These are phyloP conservation scores for Solanum hybrid DNA, from an alignment of 305 asterid genomes.

Conservation along the genomic window DNA sequence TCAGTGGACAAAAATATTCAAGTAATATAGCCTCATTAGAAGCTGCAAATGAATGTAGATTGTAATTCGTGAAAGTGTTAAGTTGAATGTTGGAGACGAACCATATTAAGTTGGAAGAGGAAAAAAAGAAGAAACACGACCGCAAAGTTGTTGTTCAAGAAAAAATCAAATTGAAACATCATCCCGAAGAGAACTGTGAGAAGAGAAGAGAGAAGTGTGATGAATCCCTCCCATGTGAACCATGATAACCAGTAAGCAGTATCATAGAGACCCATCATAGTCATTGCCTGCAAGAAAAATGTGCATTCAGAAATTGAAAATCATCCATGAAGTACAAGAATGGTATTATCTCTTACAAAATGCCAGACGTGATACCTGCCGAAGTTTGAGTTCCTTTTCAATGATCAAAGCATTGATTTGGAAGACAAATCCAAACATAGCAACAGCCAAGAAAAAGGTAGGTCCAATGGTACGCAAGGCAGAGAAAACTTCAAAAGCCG, in stretches of 20 bases:
- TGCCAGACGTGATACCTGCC: conserved; percentile 49
- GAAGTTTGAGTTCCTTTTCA: conserved; percentile 90
- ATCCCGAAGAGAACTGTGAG: conserved; percentile 54
- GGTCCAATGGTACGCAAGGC: conserved; percentile 65
- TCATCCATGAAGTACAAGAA: neutral
- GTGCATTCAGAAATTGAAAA: conserved; percentile 4
- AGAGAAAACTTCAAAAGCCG: conserved; percentile 46
- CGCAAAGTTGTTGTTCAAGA: conserved; percentile 55
- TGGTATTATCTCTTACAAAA: neutral
- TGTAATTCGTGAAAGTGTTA: neutral
- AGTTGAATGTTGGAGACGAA: conserved; percentile 20
- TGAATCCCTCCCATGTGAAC: conserved; percentile 69
- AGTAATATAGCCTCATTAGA: neutral
- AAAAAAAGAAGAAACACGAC: conserved; percentile 66
- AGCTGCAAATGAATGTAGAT: neutral
- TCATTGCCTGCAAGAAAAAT: conserved; percentile 54
- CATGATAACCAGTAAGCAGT: conserved; percentile 80
- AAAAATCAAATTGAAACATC: conserved; percentile 67
- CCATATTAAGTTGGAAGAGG: conserved; percentile 75
- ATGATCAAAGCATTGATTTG: conserved; percentile 64
- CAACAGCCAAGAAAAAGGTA: conserved; percentile 77
- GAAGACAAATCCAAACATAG: conserved; percentile 88
- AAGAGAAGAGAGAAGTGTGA: conserved; percentile 49
- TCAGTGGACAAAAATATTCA: neutral
- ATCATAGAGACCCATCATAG: conserved; percentile 92